These are phyloP conservation scores for Mycena capillaripes DNA, from an alignment of 768 basidiomycete species.

Conservation along the genomic window DNA sequence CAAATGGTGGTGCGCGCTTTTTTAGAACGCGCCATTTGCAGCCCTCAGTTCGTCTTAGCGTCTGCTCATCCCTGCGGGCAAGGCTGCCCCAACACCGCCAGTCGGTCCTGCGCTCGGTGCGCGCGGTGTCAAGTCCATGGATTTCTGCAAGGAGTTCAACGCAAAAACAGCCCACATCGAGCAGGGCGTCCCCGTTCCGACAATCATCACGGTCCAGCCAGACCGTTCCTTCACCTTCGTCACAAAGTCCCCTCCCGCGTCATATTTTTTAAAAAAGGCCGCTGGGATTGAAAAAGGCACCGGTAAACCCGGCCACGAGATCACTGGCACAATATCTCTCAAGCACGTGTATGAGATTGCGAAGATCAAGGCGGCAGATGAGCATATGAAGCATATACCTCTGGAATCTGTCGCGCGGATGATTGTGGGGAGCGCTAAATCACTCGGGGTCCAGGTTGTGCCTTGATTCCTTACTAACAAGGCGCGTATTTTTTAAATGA, in stretches of 20 bases:
- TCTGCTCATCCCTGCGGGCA: constrained; percentile 90
- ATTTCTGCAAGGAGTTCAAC: constrained; percentile 99
- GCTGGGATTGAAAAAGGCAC: constrained; percentile 93
- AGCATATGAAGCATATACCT: constrained; percentile 87
- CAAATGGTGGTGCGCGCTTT: constrained; percentile 74
- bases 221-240: constrained; percentile 96
- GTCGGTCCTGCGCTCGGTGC: constrained; percentile 98
- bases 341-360: constrained; percentile 99
- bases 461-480: constrained; percentile 67
- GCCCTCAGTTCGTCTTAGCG: constrained; percentile 61
- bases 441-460: constrained; percentile 91
- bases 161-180: constrained; percentile 93
- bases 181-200: constrained; percentile 90
- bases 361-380: constrained; percentile 94
- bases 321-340: constrained; percentile 85
- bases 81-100: constrained; percentile 95
- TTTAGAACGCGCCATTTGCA: neutral
- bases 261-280: constrained; percentile 92
- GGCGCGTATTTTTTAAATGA: constrained; percentile 32
- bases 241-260: constrained; percentile 91
- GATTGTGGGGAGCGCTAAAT: constrained; percentile 90
- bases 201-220: constrained; percentile 92
- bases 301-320: constrained; percentile 84
- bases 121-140: constrained; percentile 98
- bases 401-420: constrained; percentile 91